Evolutionary conservation across 805 yeast species (phyloP).

Genomic region (Danielia oregonensis): DNA sequence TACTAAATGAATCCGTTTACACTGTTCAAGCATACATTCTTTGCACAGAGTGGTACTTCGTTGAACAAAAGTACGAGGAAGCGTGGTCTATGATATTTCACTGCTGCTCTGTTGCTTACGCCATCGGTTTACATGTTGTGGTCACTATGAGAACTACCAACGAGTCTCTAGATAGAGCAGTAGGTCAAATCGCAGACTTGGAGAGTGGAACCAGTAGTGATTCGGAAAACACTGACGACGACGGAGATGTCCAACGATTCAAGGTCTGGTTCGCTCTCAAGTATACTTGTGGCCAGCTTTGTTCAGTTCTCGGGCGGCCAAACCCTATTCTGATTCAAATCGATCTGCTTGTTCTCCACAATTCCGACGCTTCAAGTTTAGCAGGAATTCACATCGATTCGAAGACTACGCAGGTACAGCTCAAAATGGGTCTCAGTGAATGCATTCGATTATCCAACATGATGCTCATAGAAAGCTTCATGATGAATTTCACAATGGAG

Average conservation of each 20-base stretch:
- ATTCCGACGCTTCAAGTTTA: constrained; percentile 13
- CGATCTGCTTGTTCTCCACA: constrained; percentile 24
- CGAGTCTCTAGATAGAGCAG: constrained; percentile 1
- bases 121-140: constrained; percentile 50
- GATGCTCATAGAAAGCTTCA: constrained; percentile 49
- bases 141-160: constrained; percentile 20
- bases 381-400: constrained; percentile 16
- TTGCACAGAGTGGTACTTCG: constrained; percentile 49
- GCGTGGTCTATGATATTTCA: constrained; percentile 51
- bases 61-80: constrained; percentile 47
- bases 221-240: constrained; percentile 17
- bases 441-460: constrained; percentile 46
- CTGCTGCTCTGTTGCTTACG: constrained; percentile 46
- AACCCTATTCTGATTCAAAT: constrained; percentile 46
- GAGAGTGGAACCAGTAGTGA: constrained; percentile 19
- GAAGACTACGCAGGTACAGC: constrained; percentile 24
- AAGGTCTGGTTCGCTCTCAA: constrained; percentile 51
- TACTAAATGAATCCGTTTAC: constrained; percentile 44
- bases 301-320: constrained; percentile 52
- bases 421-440: constrained; percentile 49
- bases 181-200: constrained; percentile 2
- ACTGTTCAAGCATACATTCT: constrained; percentile 48
- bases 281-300: constrained; percentile 44
- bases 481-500: constrained; percentile 41
- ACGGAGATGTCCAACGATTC: constrained; percentile 31